Evolutionary conservation across 345 rosid genomes (phyloP).

Genomic region (Psidium friedrichsthalianum): DNA sequence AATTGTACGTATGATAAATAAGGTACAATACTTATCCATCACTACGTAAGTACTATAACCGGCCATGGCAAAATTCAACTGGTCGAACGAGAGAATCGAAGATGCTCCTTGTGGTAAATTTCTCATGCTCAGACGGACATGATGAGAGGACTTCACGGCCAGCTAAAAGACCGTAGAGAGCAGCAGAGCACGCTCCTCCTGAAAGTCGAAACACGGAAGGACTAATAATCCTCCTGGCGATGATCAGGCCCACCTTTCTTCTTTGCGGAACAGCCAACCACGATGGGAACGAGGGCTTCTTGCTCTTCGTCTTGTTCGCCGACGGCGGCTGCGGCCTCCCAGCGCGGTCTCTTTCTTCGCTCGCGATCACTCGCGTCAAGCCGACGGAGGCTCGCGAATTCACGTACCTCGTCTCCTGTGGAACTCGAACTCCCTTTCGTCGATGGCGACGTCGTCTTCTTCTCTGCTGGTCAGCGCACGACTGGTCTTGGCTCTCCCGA

Average conservation of each 20-base stretch:
- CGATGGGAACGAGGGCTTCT: constrained; percentile 30
- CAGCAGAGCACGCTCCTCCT: not conserved
- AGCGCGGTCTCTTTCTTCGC: constrained; percentile 5
- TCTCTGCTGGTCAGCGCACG: not conserved
- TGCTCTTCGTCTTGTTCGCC: constrained; percentile 17
- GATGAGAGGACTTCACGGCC: too few relatives aligned
- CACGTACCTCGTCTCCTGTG: constrained; percentile 49
- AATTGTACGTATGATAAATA: not conserved
- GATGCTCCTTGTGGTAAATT: not conserved
- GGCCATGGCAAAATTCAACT: not conserved
- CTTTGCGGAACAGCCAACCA: constrained; percentile 43
- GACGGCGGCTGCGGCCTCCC: constrained; percentile 13
- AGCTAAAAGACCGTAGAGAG: too few relatives aligned
- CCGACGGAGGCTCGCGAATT: constrained; percentile 56
- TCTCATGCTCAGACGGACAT: not conserved
- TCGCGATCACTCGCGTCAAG: constrained; percentile 26
- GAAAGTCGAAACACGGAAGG: not conserved
- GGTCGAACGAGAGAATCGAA: not conserved
- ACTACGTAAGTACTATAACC: not conserved
- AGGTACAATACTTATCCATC: not conserved
- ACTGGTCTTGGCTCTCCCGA: not conserved
- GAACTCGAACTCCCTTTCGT: constrained; percentile 19
- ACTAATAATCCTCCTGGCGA: not conserved
- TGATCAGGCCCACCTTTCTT: constrained; percentile 16
- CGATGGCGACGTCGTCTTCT: not conserved